Evolutionary conservation across 192 early-diverging fungal species (phyloP).

Genomic region (Gamsiella multidivaricata): DNA sequence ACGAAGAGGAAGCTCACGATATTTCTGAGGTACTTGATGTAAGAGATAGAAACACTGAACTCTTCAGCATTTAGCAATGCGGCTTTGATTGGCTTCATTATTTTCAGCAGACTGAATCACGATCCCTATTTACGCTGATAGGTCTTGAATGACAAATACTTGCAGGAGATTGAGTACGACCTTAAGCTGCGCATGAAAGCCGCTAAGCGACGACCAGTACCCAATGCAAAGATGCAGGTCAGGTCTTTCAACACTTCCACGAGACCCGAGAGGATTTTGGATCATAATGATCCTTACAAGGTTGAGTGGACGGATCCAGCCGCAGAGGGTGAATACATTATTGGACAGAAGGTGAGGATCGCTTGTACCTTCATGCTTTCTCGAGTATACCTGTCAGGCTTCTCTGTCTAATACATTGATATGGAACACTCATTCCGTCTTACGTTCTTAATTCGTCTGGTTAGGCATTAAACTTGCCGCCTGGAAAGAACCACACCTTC

Average conservation of each 20-base stretch:
- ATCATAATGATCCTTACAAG: constrained; percentile 93
- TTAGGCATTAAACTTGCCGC: constrained; percentile 64
- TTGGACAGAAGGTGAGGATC: constrained; percentile 70
- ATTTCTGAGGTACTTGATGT: constrained; percentile 14
- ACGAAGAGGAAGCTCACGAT: constrained; percentile 22
- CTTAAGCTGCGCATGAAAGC: constrained; percentile 82
- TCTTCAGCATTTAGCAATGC: too few relatives aligned
- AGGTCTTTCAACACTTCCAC: constrained; percentile 76
- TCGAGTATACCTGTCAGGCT: too few relatives aligned
- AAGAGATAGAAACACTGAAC: neutral
- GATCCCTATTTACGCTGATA: too few relatives aligned
- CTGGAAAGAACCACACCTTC: constrained; percentile 47
- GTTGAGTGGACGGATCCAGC: constrained; percentile 82
- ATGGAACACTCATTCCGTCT: too few relatives aligned
- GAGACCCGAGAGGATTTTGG: constrained; percentile 74
- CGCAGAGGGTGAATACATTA: constrained; percentile 59
- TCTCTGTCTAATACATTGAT: neutral
- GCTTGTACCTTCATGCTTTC: neutral
- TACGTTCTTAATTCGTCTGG: neutral
- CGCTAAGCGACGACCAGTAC: constrained; percentile 81
- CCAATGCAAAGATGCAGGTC: constrained; percentile 80
- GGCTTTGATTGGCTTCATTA: too few relatives aligned
- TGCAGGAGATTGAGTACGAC: constrained; percentile 70
- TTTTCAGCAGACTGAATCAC: too few relatives aligned
- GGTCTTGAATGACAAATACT: constrained; percentile 41